Base-by-base conservation (phyloP, 2,329 filamentous ascomycete species). In the Neofusicoccum laricinum region DNA sequence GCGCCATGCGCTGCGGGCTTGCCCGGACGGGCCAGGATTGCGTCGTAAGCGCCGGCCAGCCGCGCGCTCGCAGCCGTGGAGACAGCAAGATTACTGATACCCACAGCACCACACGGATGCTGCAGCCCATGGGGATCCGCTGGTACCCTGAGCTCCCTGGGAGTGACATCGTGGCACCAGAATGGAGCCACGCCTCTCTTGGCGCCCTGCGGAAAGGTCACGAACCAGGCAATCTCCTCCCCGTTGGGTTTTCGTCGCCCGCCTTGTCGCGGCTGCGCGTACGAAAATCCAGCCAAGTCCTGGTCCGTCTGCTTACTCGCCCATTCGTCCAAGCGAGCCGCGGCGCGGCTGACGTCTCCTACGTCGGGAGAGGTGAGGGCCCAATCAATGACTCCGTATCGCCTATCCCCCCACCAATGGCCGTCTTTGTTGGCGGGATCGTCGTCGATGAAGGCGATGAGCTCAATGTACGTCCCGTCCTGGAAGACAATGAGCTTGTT, bases 381-480 rank as follows among this genome's bases (percentile, higher is more conserved):
- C 81, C 85, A 86, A 77, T 89, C 88, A 67, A 90, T 80, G 46
- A 84, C 77, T 3, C 85, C 84, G 36, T 81, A 80, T 0, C 74
- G 67, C 10, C 84, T 80, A 0, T 74, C 71, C 0, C 84, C 86
- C 88, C 88, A 91, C 55, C 55, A 59, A 36, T 59, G 55, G 70
- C 84, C 84, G 69, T 90, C 87, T 3, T 82, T 79, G 6, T 74
- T 69, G 4, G 77, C 75, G n/a, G 73, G 69, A 38, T 74, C 71
- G 46, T 79, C 81, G 19, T 83, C 72, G 55, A 85, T 77, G 71
- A 90, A 90, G 43, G 86, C 83, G 66, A 90, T 88, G 58, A 90
- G 77, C 71, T 91, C 88, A 61, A 91, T 77, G 75, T 90, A 90
- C 21, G 82, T 83, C 34, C 88, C 88, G 68, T 90, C 88, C 30